Percentiles rank a stretch among this genome's conserved stretches.
These are phyloP conservation scores for Myxozyma udenii DNA, from an alignment of 805 yeast genomes.

Conservation along the genomic window DNA sequence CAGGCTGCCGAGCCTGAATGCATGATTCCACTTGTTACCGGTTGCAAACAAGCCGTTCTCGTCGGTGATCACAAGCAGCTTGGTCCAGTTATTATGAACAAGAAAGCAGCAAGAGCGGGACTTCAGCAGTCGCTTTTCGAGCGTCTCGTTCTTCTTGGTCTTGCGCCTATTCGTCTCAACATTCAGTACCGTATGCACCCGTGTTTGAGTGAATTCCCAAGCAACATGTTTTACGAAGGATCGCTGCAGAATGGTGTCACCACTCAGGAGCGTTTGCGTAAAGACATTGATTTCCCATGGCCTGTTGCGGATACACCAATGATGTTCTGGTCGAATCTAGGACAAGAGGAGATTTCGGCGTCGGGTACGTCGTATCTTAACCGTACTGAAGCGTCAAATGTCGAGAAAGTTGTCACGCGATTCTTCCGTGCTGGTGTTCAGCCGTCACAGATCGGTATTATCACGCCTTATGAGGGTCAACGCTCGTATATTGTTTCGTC, in stretches of 20 bases:
- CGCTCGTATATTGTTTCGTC: conserved; percentile 75
- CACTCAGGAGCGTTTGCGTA: conserved; percentile 59
- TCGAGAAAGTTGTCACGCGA: conserved; percentile 71
- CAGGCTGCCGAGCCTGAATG: conserved; percentile 94
- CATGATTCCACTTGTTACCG: conserved; percentile 81
- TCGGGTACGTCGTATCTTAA: conserved; percentile 80
- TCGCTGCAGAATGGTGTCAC: conserved; percentile 88
- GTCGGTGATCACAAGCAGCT: conserved; percentile 96
- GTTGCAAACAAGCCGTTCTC: conserved; percentile 81
- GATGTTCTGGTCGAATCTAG: conserved; percentile 93
- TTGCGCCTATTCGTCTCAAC: conserved; percentile 77
- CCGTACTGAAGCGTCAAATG: conserved; percentile 84
- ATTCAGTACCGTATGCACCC: conserved; percentile 98
- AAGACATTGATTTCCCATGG: conserved; percentile 77
- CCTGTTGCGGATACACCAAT: conserved; percentile 79
- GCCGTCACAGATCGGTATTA: conserved; percentile 83
- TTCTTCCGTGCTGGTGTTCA: conserved; percentile 72
- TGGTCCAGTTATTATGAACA: conserved; percentile 84
- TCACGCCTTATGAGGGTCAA: conserved; percentile 95
- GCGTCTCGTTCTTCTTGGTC: conserved; percentile 76
- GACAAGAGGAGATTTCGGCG: conserved; percentile 81
- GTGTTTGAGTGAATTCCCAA: conserved; percentile 76
- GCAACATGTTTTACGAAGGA: conserved; percentile 91
- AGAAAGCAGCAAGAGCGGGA: conserved; percentile 82
- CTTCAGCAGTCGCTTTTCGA: conserved; percentile 83